Percentiles rank a stretch among this genome's conserved stretches.
Evolutionary conservation across 225 moss, liverwort and hornwort species (phyloP).

Genomic region (Pleurozium schreberi): DNA sequence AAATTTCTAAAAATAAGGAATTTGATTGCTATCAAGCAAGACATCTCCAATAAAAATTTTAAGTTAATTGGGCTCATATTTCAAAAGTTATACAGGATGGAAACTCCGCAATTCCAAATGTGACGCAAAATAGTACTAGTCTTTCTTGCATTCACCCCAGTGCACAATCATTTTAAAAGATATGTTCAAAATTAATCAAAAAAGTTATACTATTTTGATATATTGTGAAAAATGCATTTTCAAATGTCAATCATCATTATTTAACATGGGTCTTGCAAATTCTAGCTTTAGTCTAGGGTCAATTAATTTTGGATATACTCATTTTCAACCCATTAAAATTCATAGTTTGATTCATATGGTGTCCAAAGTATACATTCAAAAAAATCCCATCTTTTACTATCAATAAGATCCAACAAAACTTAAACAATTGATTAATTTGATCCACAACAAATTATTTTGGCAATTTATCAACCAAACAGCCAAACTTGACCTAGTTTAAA

Average conservation of each 20-base stretch:
- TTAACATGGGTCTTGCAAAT: background rate
- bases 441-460: no score
- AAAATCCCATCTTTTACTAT: background rate
- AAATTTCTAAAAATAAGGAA: no score
- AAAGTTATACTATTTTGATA: background rate
- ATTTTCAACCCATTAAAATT: background rate
- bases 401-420: background rate
- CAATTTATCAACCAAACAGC: fast-evolving
- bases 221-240: background rate
- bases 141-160: no score
- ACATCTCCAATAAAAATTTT: no score
- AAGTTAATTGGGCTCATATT: no score
- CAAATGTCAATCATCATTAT: no score
- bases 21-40: no score
- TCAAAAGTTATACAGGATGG: no score
- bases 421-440: background rate
- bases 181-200: background rate
- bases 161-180: background rate
- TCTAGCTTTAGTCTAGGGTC: fast-evolving
- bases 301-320: background rate
- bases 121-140: no score
- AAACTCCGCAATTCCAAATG: no score
- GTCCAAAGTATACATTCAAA: background rate
- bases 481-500: background rate
- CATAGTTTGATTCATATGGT: background rate